A percentile compares a stretch with the other conserved stretches of the same genome.
Conservation (phyloP, 257 asterid genomes). For the Nicotiana otophora region DNA sequence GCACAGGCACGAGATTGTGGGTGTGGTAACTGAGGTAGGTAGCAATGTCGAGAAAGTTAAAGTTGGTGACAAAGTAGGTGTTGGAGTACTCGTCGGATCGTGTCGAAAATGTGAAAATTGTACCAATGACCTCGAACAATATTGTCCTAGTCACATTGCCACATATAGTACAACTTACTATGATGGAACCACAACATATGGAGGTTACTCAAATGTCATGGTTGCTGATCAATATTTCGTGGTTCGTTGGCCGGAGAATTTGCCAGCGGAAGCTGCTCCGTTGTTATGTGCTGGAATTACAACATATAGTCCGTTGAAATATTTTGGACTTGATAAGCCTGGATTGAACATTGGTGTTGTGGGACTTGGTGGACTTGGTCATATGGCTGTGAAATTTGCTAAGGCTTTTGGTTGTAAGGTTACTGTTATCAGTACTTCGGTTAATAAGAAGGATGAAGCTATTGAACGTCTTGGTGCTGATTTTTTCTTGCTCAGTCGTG, state of each 20-base stretch:
- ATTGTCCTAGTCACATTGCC: constrained; percentile 30
- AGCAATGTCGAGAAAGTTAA: constrained; percentile 33
- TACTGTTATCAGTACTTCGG: constrained; percentile 43
- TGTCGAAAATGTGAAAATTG: constrained; percentile 37
- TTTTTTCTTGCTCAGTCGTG: constrained; percentile 39
- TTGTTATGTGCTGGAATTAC: constrained; percentile 60
- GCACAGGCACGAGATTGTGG: constrained; percentile 39
- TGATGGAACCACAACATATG: constrained; percentile 32
- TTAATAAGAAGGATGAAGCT: constrained; percentile 43
- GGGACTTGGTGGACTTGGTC: constrained; percentile 64
- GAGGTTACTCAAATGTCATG: constrained; percentile 44
- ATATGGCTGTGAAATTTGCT: constrained; percentile 54
- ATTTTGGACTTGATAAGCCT: constrained; percentile 51
- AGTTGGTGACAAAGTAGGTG: constrained; percentile 39
- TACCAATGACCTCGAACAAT: constrained; percentile 36
- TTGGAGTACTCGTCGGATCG: constrained; percentile 41
- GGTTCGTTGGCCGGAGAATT: constrained; percentile 44
- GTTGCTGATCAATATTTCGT: constrained; percentile 39
- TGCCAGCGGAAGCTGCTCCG: constrained; percentile 57
- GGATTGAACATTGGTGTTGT: constrained; percentile 43
- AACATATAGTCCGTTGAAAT: constrained; percentile 44
- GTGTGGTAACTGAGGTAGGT: constrained; percentile 40
- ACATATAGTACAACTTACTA: constrained; percentile 27
- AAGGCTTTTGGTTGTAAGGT: constrained; percentile 52
- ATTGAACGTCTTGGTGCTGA: constrained; percentile 43